Evolutionary conservation across 768 basidiomycete species (phyloP), one percentile per base, ranked within the genome.

Genomic region (Fistulinella prunicolor): DNA sequence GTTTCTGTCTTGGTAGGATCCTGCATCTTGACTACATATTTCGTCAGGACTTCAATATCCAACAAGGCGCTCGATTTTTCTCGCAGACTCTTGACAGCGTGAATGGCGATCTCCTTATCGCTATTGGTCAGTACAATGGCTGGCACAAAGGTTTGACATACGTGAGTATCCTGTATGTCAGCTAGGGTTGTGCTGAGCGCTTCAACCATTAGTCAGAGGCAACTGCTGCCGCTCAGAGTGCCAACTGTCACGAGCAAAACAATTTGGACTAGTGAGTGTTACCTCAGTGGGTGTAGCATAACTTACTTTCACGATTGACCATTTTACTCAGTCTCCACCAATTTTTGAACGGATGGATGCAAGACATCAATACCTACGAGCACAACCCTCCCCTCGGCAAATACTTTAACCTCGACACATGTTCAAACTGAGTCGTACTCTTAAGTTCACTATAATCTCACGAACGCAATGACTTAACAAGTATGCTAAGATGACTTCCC

Each of bases 181-280:
- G 26, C n/a, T n/a, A n/a, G n/a, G n/a, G n/a, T n/a, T 28, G 3
- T 39, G 48, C 36, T 21, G 35, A 47, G 38, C 30, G 26, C 39
- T 47, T 21, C 20, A n/a, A n/a, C 6, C 28, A 36, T 38, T 47
- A 85, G 82, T 62, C 17, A 0, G 55, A 76, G 23, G 86, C 85
- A 17, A 86, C 81, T 44, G 78, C 79, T 49, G 83, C 83, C 37
- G 76, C 71, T 10, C 43, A 70, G 41, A 68, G 73, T 1, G 28
- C 59, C 40, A 87, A 86, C 71, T 87, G 84, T 67, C 69, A 63
- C 38, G 85, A 85, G 65, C 89, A 91, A 72, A 84, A 89, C 63
- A n/a, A n/a, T n/a, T n/a, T 89, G 40, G 91, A 92, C 69, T 94
- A 94, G 87, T 86, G 59, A 57, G 85, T 73, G 26, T 45, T 45